A percentile compares a stretch with the other conserved stretches of the same genome.
Evolutionary conservation across 805 yeast genomes (phyloP).

Genomic region (Debaryomyces hansenii): DNA sequence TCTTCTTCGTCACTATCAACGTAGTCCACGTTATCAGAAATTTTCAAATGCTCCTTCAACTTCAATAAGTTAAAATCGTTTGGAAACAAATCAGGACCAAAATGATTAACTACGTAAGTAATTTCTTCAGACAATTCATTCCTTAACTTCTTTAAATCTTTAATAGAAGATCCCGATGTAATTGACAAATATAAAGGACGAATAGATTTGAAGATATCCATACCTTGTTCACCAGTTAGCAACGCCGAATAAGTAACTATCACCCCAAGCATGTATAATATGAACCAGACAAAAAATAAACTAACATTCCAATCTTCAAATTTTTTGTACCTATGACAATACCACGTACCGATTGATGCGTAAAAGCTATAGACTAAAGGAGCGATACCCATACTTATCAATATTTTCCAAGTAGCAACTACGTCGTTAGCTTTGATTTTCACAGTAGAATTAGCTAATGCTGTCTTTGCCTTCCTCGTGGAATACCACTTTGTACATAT

Average conservation of each 20-base stretch:
- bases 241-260: slow-evolving; percentile 86
- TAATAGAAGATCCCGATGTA: slow-evolving; percentile 55
- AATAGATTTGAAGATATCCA: slow-evolving; percentile 81
- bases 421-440: slow-evolving; percentile 92
- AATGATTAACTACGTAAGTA: slow-evolving; percentile 73
- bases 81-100: slow-evolving; percentile 84
- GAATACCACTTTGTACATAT: slow-evolving; percentile 75
- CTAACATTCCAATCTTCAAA: slow-evolving; percentile 15
- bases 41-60: slow-evolving; percentile 38
- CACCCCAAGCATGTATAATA: slow-evolving; percentile 61
- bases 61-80: slow-evolving; percentile 66
- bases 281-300: slow-evolving; percentile 45
- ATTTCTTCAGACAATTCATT: slow-evolving; percentile 66
- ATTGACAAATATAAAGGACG: slow-evolving; percentile 75
- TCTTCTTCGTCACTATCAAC: slow-evolving; percentile 50
- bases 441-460: slow-evolving; percentile 83
- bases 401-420: slow-evolving; percentile 94
- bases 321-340: slow-evolving; percentile 22
- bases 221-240: slow-evolving; percentile 88
- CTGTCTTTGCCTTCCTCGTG: slow-evolving; percentile 67
- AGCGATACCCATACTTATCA: slow-evolving; percentile 85
- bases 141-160: slow-evolving; percentile 61
- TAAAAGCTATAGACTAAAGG: slow-evolving; percentile 83
- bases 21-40: slow-evolving; percentile 24
- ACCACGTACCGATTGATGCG: slow-evolving; percentile 58